phyloP scores from a whole-genome alignment of 345 rosid species.

The Salix exigua region DNA sequence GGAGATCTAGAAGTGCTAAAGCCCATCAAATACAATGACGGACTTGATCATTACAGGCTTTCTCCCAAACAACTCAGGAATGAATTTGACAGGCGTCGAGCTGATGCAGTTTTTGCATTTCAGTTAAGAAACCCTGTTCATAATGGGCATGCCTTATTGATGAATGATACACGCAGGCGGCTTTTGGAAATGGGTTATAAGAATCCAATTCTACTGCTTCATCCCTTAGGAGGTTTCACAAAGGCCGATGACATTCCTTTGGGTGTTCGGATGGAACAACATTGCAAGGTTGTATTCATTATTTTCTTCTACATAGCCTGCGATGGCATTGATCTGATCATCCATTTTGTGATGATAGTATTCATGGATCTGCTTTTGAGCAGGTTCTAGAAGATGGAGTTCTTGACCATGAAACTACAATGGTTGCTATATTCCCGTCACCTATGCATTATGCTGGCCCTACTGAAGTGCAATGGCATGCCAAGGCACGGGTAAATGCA shows the following conservation, averaged over 20 bases:
- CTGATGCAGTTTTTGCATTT: conserved; percentile 97
- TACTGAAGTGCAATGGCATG: conserved; percentile 99
- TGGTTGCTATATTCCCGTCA: conserved; percentile 92
- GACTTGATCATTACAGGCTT: conserved; percentile 91
- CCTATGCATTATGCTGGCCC: conserved; percentile 99
- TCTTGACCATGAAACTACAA: conserved; percentile 86
- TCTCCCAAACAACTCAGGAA: conserved; percentile 79
- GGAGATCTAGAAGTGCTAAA: conserved; percentile 81
- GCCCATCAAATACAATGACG: conserved; percentile 81
- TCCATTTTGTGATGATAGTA: not conserved
- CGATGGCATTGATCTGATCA: not conserved
- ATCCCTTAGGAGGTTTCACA: conserved; percentile 92
- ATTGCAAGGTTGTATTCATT: conserved; percentile 59
- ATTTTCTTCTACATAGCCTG: not conserved
- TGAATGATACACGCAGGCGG: conserved; percentile 81
- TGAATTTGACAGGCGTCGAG: conserved; percentile 77
- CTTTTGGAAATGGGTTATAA: conserved; percentile 88
- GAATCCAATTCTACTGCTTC: conserved; percentile 86
- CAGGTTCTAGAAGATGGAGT: conserved; percentile 92
- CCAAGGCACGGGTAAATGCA: conserved; percentile 91
- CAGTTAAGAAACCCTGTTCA: conserved; percentile 95
- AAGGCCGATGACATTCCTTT: conserved; percentile 96
- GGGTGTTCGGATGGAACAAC: conserved; percentile 94
- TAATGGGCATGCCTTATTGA: conserved; percentile 87
- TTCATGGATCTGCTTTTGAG: not conserved